Base-by-base conservation (phyloP, 495 filamentous ascomycete species). In the Aspergillus nanangensis region DNA sequence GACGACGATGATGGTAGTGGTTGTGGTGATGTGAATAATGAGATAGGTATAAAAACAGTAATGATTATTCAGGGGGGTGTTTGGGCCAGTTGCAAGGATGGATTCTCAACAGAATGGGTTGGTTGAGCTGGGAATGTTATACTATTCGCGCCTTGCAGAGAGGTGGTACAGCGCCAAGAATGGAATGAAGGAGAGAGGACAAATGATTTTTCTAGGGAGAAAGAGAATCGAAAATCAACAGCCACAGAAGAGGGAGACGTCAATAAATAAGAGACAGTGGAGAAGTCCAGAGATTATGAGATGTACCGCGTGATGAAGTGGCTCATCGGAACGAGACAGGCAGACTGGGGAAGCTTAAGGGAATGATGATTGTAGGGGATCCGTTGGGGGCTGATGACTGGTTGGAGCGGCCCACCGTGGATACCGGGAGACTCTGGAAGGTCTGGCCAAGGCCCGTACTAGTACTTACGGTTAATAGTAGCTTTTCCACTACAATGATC, bases 271-370 rank as follows among this genome's bases (percentile, higher is more conserved):
- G 25, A 29, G 25, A 7, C 25, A 11, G 25, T 29, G 25, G 25
- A 29, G 25, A 11, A 29, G 25, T n/a, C n/a, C 25, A 27, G 36
- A 38, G 19, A 14, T 35, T 34, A 17, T 46, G 51, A 41, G 40
- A 27, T 41, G 36, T 33, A 52, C 4, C 14, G 24, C 19, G 18
- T 44, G 32, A 47, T 19, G 34, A 36, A 35, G 18, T n/a, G 31
- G 44, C 33, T 14, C 38, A 45, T n/a, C 20, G 23, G 38, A 41
- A 44, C 27, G 34, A 23, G 20, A 41, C 23, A 32, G 48, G 7
- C 25, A 5, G 40, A 37, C 20, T 24, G 44, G 50, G 53, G 50
- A 48, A 50, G 50, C 38, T 50, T 29, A 7, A 5, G 11, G 25
- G 36, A 13, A 21, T 22, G 37, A 39, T n/a, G 37, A 24, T 15